These are phyloP conservation scores for Penicilliopsis zonata DNA, from an alignment of 495 filamentous ascomycete genomes.

Conservation along the genomic window DNA sequence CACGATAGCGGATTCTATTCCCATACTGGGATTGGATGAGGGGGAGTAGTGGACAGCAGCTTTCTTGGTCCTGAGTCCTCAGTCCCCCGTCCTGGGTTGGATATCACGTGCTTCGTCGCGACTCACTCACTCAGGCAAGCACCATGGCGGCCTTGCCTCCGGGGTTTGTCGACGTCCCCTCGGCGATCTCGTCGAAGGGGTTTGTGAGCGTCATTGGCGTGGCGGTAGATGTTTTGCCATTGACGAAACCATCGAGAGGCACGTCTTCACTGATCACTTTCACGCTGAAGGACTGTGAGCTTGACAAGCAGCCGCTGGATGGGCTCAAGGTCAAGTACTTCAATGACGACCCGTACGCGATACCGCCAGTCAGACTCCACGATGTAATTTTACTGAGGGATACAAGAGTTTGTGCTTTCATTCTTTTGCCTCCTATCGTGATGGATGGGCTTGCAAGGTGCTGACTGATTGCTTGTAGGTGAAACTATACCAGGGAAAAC, in stretches of 20 bases:
- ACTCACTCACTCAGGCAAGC: background rate
- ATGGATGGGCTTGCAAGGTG: background rate
- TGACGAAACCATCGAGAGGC: constrained; percentile 15
- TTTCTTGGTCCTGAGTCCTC: no score
- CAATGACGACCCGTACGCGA: constrained; percentile 17
- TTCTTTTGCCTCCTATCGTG: constrained; percentile 9
- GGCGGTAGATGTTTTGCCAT: constrained; percentile 29
- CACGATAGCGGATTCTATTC: no score
- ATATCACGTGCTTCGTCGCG: background rate
- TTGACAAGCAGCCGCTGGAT: constrained; percentile 20
- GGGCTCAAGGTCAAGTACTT: constrained; percentile 42
- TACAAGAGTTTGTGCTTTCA: constrained; percentile 22
- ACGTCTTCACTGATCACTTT: constrained; percentile 33
- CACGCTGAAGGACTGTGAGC: constrained; percentile 32
- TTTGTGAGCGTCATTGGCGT: constrained; percentile 33
- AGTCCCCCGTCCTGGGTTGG: no score
- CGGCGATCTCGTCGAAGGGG: constrained; percentile 17
- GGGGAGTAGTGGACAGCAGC: no score
- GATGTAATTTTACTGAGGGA: constrained; percentile 37
- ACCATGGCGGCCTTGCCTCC: constrained; percentile 6
- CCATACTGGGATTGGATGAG: no score
- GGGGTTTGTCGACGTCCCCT: constrained; percentile 23
- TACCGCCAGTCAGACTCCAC: constrained; percentile 27
- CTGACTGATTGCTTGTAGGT: constrained; percentile 16
- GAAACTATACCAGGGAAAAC: constrained; percentile 8